phyloP scores from a whole-genome alignment of 2,329 filamentous ascomycete genomes.

The Exophiala xenobiotica region DNA sequence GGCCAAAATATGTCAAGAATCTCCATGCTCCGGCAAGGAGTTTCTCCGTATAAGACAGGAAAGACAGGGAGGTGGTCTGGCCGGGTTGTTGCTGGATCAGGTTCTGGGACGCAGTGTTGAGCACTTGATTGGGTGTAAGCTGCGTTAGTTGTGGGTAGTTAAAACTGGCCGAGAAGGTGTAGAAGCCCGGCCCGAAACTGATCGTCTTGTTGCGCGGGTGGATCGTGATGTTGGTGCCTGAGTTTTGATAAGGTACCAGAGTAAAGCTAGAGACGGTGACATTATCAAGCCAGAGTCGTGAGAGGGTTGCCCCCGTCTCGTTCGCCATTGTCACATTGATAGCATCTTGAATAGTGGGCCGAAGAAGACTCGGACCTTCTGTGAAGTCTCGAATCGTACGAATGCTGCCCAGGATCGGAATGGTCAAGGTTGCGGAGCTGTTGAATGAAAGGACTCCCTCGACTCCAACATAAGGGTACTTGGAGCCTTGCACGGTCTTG shows the following conservation, averaged over 20 bases:
- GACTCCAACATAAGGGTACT: constrained; percentile 53
- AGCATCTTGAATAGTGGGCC: constrained; percentile 55
- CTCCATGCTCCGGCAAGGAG: constrained; percentile 65
- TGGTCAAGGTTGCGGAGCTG: constrained; percentile 53
- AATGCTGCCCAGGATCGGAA: constrained; percentile 62
- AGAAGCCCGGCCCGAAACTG: constrained; percentile 54
- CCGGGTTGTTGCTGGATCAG: constrained; percentile 49
- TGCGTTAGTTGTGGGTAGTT: constrained; percentile 63
- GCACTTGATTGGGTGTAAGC: constrained; percentile 49
- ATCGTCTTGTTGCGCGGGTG: constrained; percentile 46
- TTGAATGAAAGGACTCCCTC: constrained; percentile 58
- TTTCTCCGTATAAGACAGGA: constrained; percentile 64
- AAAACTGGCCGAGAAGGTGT: constrained; percentile 59
- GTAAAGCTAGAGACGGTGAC: constrained; percentile 56
- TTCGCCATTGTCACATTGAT: constrained; percentile 44
- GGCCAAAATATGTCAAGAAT: constrained; percentile 66
- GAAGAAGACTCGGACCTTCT: constrained; percentile 56
- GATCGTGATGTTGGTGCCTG: constrained; percentile 33
- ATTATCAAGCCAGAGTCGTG: constrained; percentile 62
- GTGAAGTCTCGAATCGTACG: constrained; percentile 63
- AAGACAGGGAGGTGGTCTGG: constrained; percentile 56
- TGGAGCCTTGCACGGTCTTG: constrained; percentile 29
- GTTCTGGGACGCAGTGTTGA: constrained; percentile 49
- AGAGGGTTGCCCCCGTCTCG: constrained; percentile 49
- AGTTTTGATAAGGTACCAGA: constrained; percentile 41